These are phyloP conservation scores for Penicillium hordei DNA, from an alignment of 2,329 filamentous ascomycete genomes.

Conservation along the genomic window DNA sequence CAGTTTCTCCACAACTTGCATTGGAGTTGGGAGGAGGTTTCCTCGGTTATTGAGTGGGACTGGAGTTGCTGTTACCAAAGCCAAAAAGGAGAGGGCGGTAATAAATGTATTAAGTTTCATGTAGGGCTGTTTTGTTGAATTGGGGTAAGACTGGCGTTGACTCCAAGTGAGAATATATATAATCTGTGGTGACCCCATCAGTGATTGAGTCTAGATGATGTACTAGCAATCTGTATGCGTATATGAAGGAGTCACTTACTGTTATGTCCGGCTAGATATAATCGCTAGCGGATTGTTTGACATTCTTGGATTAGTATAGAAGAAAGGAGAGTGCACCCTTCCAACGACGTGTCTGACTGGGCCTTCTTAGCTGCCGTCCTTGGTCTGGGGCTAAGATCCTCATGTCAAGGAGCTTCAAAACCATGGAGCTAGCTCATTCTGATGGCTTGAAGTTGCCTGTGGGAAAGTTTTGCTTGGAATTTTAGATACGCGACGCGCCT, in stretches of 20 bases:
- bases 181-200: not conserved
- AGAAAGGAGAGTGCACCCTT: not conserved
- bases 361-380: not conserved
- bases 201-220: too few relatives aligned
- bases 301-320: not conserved
- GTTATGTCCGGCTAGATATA: not conserved
- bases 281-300: not conserved
- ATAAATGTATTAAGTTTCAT: slow-evolving; percentile 22
- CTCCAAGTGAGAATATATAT: not conserved
- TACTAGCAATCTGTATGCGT: not conserved
- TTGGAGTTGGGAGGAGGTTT: slow-evolving; percentile 11
- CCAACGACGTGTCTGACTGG: not conserved
- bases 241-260: not conserved
- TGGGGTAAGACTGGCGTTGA: not conserved
- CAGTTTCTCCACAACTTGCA: slow-evolving; percentile 15
- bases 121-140: not conserved
- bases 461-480: not conserved
- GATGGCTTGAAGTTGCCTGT: not conserved
- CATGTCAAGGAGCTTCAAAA: not conserved
- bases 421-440: not conserved
- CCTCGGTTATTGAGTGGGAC: not conserved
- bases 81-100: slow-evolving; percentile 9
- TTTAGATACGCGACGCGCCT: not conserved
- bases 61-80: slow-evolving; percentile 11
- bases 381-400: not conserved